Evolutionary conservation across 176 grass and related monocot genomes (phyloP), one percentile per base, ranked within the genome.

Genomic region (Oryza meyeriana): DNA sequence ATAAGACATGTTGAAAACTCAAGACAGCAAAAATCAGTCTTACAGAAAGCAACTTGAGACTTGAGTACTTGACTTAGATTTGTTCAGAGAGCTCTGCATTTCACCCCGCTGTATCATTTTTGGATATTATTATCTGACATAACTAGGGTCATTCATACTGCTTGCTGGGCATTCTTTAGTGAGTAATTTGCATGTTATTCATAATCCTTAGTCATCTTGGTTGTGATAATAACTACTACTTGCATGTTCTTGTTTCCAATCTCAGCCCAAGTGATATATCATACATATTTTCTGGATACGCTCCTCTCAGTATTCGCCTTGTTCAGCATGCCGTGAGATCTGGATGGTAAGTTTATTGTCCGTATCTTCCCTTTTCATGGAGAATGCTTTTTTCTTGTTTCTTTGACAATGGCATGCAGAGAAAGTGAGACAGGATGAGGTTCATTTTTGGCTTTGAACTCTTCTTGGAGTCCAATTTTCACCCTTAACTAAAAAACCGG

Each of bases 241-340:
- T 67, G 52, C 25, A 38, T 89, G 28, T 83, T 76, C 36, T 63
- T 98, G 17, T 85, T 72, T 69, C 71, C 75, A 64, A 35, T 93
- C 34, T 87, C 93, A 95, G 96, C 62, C 96, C 90, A 66, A 89
- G 69, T 79, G 96, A 98, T 86, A 90, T 98, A 91, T 91, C 93
- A 2, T 98, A 98, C 73, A 95, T 98, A 78, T 98, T 98, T 92
- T 95, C 96, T 91, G 90, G 96, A 85, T 98, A 98, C 28, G 96
- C 93, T 22, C 96, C 96, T 89, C 92, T 98, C 77, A 98, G 96
- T 76, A 98, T 98, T 81, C 86, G 96, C 28, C 90, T 98, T 76
- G 89, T 98, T 69, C 93, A 98, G 72, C 96, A 98, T 90, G 92
- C 95, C 47, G 90, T 95, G 70, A 90, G 95, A 84, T 94, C 90